Base-by-base conservation (phyloP, 371 early-diverging fungal species). In the Syncephalastrum sp. region DNA sequence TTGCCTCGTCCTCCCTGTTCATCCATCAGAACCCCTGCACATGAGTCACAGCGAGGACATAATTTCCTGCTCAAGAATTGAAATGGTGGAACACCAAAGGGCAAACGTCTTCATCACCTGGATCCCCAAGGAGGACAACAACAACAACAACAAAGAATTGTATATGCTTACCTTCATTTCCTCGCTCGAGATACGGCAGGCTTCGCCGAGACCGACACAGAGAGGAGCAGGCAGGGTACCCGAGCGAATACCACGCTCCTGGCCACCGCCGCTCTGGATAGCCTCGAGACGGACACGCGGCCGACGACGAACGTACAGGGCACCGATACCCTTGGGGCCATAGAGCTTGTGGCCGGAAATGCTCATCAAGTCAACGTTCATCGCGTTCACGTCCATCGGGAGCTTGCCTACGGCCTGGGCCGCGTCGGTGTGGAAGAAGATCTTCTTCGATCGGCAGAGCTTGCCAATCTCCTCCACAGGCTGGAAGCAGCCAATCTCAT, bases 351-450 rank as follows among this genome's bases (percentile, higher is more conserved):
- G 99, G 14, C 99, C 99, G 19, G 95, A 95, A 47, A 99, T 95
- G 63, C 95, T 94, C 88, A 99, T 81, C 56, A 99, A 80, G 67
- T 98, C 99, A 56, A 99, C 87, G 72, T 98, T 96, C 93, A 94
- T 91, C 41, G 84, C 85, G 59, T 94, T 92, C 43, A 99, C 99
- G 73, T 99, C 94, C 38, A 99, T 72, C 7, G 95, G 93, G 38
- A 99, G 91, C 79, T 99, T 99, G 53, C 99, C 99, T 16, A 92
- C 86, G 13, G 98, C 99, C 74, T 99, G 99, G 4, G 99, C 99
- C n/a, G 99, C 98, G 78, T 99, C 99, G 12, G 97, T 96, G 67
- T 99, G 96, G 84, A 98, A 95, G 63, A 95, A 97, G 42, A 98
- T 77, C 69, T 94, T 94, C 56, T 87, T 86, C 21, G 82, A 79